Evolutionary conservation across 352 stramenopile species (phyloP).

Genomic region (Halophytophthora batemanensis): DNA sequence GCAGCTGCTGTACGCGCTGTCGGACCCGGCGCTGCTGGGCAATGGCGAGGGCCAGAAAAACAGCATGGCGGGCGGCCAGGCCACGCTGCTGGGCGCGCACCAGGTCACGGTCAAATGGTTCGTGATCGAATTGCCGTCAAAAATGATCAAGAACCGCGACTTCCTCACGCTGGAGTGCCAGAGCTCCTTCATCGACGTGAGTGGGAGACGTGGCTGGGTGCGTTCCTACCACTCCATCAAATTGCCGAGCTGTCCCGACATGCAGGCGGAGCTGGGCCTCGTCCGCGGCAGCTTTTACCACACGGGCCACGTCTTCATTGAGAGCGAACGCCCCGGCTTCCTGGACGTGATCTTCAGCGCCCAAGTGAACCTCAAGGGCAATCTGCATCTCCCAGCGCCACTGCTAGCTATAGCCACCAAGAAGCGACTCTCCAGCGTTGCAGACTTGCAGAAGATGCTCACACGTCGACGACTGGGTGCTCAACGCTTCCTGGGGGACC

Average conservation of each 20-base stretch:
- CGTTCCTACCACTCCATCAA: constrained; percentile 72
- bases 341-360: constrained; percentile 61
- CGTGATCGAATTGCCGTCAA: constrained; percentile 45
- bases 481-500: constrained; percentile 56
- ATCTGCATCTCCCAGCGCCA: constrained; percentile 35
- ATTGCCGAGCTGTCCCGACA: constrained; percentile 55
- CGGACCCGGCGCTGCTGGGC: constrained; percentile 27
- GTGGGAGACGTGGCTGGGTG: constrained; percentile 60
- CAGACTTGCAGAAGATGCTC: constrained; percentile 46
- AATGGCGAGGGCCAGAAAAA: constrained; percentile 23
- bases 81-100: constrained; percentile 42
- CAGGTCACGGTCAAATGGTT: constrained; percentile 75
- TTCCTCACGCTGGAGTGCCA: constrained; percentile 77
- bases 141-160: constrained; percentile 65
- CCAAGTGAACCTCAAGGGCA: constrained; percentile 69
- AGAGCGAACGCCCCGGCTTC: constrained; percentile 54
- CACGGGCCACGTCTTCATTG: constrained; percentile 70
- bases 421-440: constrained; percentile 45
- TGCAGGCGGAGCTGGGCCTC: constrained; percentile 40
- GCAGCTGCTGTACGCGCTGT: constrained; percentile 61
- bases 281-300: constrained; percentile 71
- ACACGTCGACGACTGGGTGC: constrained; percentile 45
- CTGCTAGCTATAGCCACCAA: constrained; percentile 57
- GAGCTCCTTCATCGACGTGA: constrained; percentile 62
- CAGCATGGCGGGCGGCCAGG: constrained; percentile 10